Base-by-base conservation (phyloP, 768 basidiomycete species). In the Chalciporus piperatus region DNA sequence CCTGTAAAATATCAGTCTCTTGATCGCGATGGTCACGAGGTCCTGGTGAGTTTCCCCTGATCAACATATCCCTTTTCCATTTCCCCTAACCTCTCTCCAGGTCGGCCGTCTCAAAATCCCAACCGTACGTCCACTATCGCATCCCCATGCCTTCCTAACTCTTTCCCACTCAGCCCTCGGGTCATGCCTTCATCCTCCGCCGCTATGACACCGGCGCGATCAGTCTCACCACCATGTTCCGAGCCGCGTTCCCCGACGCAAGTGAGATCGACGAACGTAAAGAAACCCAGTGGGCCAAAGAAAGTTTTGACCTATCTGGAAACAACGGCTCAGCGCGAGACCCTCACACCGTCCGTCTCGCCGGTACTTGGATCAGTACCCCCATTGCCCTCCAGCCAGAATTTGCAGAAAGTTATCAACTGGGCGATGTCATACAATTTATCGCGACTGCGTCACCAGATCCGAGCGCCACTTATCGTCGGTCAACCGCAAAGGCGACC, bases 201-300 rank as follows among this genome's bases (percentile, higher is more conserved):
- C 84, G 95, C 48, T 94, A 89, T 60, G 95, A 98, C 71, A 96
- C 94, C 3, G 86, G 89, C 52, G 92, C 92, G 17, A 81, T 98
- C 70, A 89, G 87, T 57, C 80, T 94, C 10, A 96, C 94, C 10
- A 96, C 94, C 50, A 96, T 98, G 93, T 96, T 90, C 74, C 89
- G 93, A 52, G 93, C 93, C 8, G 92, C 92, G 0, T 98, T 92
- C 69, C 94, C 94, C 10, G 81, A 77, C 33, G 89, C 92, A 4
- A 73, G 75, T 39, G 90, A 93, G 2, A 73, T 77, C 43, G 83
- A 87, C 16, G 94, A 98, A 69, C 85, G 81, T 67, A 72, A 71
- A 12, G 94, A 97, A 68, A 76, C 88, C 38, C 77, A 81, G 38
- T 96, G 91, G 90, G 85, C 94, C 52, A 89, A 87, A 63, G 82